phyloP scores from a whole-genome alignment of 768 basidiomycete species.

The Termitomyces sp. region DNA sequence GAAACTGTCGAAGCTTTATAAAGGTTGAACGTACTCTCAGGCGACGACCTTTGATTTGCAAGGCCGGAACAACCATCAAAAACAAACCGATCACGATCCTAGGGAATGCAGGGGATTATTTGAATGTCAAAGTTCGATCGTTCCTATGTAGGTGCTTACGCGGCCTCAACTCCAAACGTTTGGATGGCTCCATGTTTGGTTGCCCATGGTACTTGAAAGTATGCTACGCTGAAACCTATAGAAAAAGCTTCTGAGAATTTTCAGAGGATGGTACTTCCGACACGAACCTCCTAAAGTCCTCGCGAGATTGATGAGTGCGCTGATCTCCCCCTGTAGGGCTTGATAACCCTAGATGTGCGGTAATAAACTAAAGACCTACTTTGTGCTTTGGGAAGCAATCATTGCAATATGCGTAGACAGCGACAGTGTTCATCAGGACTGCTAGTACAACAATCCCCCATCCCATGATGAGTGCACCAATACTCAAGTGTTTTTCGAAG shows the following conservation, averaged over 20 bases:
- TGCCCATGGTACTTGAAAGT: constrained; percentile 59
- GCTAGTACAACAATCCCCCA: constrained; percentile 54
- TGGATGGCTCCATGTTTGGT: constrained; percentile 48
- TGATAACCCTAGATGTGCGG: neutral
- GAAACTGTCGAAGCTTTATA: neutral
- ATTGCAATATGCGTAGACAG: constrained; percentile 50
- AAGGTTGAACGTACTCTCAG: constrained; percentile 35
- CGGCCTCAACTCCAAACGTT: constrained; percentile 54
- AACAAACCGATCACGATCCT: constrained; percentile 49
- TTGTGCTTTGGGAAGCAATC: constrained; percentile 47
- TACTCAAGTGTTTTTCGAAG: constrained; percentile 43
- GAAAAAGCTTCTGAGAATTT: neutral
- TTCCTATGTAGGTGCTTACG: constrained; percentile 27
- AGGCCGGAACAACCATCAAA: constrained; percentile 42
- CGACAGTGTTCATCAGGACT: constrained; percentile 51
- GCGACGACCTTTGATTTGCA: constrained; percentile 42
- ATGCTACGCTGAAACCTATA: constrained; percentile 50
- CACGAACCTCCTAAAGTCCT: constrained; percentile 43
- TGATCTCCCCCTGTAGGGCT: constrained; percentile 46
- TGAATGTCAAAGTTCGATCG: neutral
- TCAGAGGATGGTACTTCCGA: neutral
- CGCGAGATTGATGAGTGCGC: constrained; percentile 50
- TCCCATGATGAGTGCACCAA: constrained; percentile 52
- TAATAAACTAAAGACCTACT: constrained; percentile 18
- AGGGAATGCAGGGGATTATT: neutral